phyloP scores from a whole-genome alignment of 208 protist genomes.

The Endotrypanum monterogeii region DNA sequence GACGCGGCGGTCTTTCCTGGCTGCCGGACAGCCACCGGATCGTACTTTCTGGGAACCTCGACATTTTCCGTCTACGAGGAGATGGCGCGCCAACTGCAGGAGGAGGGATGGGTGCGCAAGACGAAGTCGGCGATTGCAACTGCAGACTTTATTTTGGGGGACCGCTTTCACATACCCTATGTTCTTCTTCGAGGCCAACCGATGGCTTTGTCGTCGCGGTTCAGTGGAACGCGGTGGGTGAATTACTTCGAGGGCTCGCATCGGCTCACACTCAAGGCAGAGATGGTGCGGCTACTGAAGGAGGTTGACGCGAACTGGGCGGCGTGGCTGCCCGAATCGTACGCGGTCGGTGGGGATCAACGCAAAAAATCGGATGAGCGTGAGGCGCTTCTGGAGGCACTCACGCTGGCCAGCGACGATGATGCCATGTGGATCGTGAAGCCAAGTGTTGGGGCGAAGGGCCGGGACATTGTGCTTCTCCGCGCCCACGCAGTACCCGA shows the following conservation, averaged over 20 bases:
- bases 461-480: conserved; percentile 69
- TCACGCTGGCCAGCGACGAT: conserved; percentile 19
- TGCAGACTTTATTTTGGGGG: conserved; percentile 77
- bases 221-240: conserved; percentile 72
- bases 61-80: conserved; percentile 89
- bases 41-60: conserved; percentile 52
- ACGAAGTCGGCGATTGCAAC: conserved; percentile 25
- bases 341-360: conserved; percentile 67
- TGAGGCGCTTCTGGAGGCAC: conserved; percentile 39
- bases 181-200: conserved; percentile 59
- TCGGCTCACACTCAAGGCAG: conserved; percentile 81
- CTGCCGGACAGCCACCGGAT: neutral
- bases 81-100: conserved; percentile 67
- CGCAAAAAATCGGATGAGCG: conserved; percentile 58
- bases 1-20: neutral
- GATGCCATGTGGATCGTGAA: conserved; percentile 87
- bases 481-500: conserved; percentile 31
- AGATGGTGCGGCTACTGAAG: conserved; percentile 64
- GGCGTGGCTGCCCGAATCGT: conserved; percentile 81
- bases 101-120: conserved; percentile 52
- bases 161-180: conserved; percentile 86
- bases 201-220: conserved; percentile 51
- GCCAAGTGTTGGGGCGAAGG: conserved; percentile 79
- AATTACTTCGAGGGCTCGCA: conserved; percentile 91
- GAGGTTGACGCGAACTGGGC: conserved; percentile 41